Evolutionary conservation across 495 filamentous ascomycete species (phyloP), one percentile per base, ranked within the genome.

Genomic region (Aspergillus hancockii): DNA sequence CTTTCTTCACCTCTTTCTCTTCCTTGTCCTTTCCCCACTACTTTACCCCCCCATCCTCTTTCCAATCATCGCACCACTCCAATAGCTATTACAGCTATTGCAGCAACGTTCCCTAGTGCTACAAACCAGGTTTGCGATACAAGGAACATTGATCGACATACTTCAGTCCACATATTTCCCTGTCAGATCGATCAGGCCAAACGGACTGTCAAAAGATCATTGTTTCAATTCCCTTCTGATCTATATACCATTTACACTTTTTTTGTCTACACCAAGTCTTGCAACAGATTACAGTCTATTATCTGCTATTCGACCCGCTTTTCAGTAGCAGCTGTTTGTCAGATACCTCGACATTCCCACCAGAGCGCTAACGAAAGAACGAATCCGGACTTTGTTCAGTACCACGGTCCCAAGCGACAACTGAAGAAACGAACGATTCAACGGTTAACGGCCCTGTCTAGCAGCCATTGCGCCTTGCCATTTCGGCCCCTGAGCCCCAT

Each of bases 401-500:
- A 23, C 32, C 31, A 18, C 32, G 18, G 41, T 54, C 57, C 51
- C 57, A 49, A 31, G 57, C 57, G 30, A 28, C 52, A 45, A 43
- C 14, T 43, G 40, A 45, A 41, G 13, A 43, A 13, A 43, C 32
- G 9, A 13, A 43, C 32, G 9, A 7, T 12, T 30, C 3, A 36
- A 5, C 8, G 50, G 19, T 45, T 45, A 14, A 38, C 36, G 16
- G 23, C 21, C 32, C 45, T 3, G 3, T 53, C 21, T 16, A 51
- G 25, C 41, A 54, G 50, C 65, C 61, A 62, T 60, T 64, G 61
- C 61, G 53, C 61, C 65, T 55, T 54, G 52, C 53, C 21, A 16
- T 22, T 52, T 45, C 43, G 47, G 28, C 38, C 60, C 34, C 57
- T 49, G 25, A 52, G 60, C 60, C 21, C 45, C 52, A 49, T 1